Conservation (phyloP, 331 rosid species). For the Quercus phellos region DNA sequence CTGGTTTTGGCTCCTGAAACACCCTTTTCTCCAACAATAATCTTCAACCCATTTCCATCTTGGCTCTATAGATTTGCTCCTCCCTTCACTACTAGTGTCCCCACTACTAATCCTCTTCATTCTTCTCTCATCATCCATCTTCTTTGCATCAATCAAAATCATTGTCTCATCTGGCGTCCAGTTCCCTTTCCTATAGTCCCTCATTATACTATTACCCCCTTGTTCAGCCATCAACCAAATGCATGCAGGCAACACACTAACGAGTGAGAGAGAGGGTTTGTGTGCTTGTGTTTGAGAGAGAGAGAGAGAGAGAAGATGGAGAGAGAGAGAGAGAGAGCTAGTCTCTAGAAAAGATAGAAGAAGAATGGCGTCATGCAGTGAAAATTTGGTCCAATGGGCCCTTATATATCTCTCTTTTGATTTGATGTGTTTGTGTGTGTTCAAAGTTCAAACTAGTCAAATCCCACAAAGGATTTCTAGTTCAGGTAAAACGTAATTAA, state of each 20-base stretch:
- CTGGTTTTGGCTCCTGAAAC: conserved; percentile 49
- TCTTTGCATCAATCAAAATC: conserved; percentile 47
- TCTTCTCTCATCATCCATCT: conserved; percentile 48
- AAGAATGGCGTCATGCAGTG: not conserved
- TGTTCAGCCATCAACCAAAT: conserved; percentile 31
- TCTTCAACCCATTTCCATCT: conserved; percentile 57
- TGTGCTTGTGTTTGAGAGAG: not conserved
- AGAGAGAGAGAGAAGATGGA: not conserved
- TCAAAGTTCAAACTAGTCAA: conserved; percentile 22
- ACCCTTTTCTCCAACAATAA: conserved; percentile 38
- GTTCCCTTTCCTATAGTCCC: conserved; percentile 49
- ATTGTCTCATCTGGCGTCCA: conserved; percentile 48
- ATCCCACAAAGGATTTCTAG: conserved; percentile 14
- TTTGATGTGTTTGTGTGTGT: conserved; percentile 18
- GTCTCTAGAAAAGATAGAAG: not conserved
- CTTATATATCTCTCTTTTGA: not conserved
- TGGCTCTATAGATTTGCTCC: conserved; percentile 33
- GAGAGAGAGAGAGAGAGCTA: not conserved
- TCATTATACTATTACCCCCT: conserved; percentile 23
- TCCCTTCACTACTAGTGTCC: not conserved
- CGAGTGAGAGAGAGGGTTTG: not conserved
- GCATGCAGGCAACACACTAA: conserved; percentile 7
- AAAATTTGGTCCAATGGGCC: not conserved
- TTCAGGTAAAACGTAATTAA: conserved; percentile 3
- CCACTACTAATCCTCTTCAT: conserved; percentile 25